Evolutionary conservation across 306 rosid genomes (phyloP).

Genomic region (Trifolium dubium): DNA sequence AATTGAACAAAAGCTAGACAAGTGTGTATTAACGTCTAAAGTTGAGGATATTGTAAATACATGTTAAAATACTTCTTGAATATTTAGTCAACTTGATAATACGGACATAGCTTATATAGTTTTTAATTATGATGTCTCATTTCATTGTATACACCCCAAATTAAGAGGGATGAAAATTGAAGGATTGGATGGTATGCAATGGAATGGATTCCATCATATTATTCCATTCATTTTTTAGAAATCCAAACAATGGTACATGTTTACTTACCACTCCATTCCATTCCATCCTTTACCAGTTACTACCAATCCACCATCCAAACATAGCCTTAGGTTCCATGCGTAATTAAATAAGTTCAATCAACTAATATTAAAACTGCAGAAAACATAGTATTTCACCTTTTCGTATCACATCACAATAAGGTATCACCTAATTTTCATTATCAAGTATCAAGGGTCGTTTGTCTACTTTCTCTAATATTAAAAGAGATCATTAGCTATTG

Average conservation of each 20-base stretch:
- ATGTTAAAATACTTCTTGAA: conserved; percentile 6
- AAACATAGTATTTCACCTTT: neutral
- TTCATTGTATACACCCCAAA: no score
- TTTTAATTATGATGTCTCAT: neutral
- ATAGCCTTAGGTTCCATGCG: neutral
- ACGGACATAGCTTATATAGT: conserved; percentile 3
- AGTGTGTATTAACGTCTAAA: neutral
- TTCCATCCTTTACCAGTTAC: no score
- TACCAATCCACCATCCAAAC: no score
- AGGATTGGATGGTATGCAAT: no score
- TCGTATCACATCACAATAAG: conserved; percentile 22
- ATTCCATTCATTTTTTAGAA: no score
- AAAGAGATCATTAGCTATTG: conserved; percentile 1
- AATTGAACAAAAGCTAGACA: conserved; percentile 26
- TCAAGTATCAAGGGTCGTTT: conserved; percentile 5
- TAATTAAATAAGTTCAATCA: conserved; percentile 5
- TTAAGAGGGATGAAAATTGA: no score
- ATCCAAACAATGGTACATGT: no score
- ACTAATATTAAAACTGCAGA: neutral
- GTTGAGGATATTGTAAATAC: neutral
- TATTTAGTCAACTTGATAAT: conserved; percentile 16
- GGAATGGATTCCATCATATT: no score
- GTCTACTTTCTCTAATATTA: conserved; percentile 11
- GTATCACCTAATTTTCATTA: neutral
- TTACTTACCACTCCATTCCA: no score